Conservation (phyloP, 805 yeast species). For the Diddensiella santjacobensis region DNA sequence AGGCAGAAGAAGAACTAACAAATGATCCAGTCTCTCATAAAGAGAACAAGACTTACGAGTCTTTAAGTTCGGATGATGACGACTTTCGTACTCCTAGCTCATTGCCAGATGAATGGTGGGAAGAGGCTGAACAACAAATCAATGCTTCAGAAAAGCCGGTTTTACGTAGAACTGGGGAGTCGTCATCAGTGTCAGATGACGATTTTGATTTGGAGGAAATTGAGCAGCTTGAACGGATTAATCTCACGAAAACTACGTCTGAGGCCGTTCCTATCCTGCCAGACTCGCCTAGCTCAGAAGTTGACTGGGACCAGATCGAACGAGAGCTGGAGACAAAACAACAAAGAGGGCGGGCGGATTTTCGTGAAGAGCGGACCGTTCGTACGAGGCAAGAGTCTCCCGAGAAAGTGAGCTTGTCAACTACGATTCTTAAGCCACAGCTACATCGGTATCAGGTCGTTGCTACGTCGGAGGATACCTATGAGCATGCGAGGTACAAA, state of each 20-base stretch:
- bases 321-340: constrained; percentile 1
- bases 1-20: constrained; percentile 5
- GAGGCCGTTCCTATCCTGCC: background rate
- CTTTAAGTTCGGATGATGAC: constrained; percentile 5
- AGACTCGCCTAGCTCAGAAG: constrained; percentile 2
- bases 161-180: constrained; percentile 7
- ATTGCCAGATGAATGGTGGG: background rate
- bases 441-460: constrained; percentile 20
- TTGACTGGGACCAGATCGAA: constrained; percentile 3
- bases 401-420: constrained; percentile 5
- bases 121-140: background rate
- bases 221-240: constrained; percentile 4
- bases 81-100: background rate
- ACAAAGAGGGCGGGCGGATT: background rate
- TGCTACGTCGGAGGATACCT: constrained; percentile 1
- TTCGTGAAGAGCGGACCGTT: background rate
- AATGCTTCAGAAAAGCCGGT: constrained; percentile 6
- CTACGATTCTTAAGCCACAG: constrained; percentile 14
- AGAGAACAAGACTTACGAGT: too few relatives aligned
- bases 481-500: background rate
- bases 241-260: background rate
- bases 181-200: background rate
- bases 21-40: background rate
- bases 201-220: constrained; percentile 14
- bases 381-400: background rate